Conservation (phyloP, 192 early-diverging fungal genomes). For the Coemansia sp. region DNA sequence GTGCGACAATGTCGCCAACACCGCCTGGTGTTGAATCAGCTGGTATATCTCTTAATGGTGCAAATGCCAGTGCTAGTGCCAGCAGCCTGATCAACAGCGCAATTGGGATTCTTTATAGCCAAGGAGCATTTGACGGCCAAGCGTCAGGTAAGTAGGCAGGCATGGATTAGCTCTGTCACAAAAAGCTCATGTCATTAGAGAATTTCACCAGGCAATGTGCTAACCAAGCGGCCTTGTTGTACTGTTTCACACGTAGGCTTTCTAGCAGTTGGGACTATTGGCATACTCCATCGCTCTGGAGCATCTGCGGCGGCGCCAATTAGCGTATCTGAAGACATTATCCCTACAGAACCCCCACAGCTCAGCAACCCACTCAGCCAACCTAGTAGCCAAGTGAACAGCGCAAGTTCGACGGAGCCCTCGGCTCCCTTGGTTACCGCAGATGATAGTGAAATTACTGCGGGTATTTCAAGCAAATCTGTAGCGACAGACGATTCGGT, state of each 20-base stretch:
- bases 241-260: background rate
- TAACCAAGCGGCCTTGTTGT: background rate
- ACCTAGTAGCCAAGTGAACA: background rate
- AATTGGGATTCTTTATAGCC: background rate
- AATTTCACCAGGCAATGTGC: background rate
- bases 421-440: background rate
- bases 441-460: background rate
- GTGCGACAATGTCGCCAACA: background rate
- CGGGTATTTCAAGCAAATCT: background rate
- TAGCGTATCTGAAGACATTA: background rate
- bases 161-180: background rate
- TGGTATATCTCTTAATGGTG: slow-evolving; percentile 4
- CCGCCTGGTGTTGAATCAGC: slow-evolving; percentile 10
- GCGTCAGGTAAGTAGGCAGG: slow-evolving; percentile 3
- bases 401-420: background rate
- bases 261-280: background rate
- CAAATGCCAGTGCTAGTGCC: slow-evolving; percentile 1
- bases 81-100: slow-evolving; percentile 2
- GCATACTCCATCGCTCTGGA: background rate
- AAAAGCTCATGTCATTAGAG: too few relatives aligned
- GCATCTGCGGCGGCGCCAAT: background rate
- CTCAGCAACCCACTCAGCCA: background rate
- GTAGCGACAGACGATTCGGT: background rate
- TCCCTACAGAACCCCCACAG: background rate
- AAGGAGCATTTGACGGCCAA: slow-evolving; percentile 6